Evolutionary conservation across 768 basidiomycete genomes (phyloP).

Genomic region (Hemileccinum rubropunctum): DNA sequence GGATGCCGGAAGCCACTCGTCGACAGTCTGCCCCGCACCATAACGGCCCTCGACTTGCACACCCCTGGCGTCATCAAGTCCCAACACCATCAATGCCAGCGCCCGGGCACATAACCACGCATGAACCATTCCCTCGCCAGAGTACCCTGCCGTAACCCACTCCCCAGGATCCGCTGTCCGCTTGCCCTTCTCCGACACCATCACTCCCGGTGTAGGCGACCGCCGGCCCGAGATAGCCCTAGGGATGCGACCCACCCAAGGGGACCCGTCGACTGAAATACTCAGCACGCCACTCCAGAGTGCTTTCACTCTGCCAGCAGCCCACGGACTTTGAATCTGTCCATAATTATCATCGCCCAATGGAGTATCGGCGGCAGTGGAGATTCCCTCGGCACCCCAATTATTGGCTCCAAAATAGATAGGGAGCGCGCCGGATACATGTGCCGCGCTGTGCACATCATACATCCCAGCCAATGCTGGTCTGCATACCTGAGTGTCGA

Average conservation of each 20-base stretch:
- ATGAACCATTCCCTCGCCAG: constrained; percentile 73
- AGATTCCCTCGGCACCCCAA: constrained; percentile 41
- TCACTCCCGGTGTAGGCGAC: constrained; percentile 9
- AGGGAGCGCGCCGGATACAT: constrained; percentile 50
- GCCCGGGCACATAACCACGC: constrained; percentile 64
- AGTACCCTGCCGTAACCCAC: constrained; percentile 70
- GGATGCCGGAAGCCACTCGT: constrained; percentile 26
- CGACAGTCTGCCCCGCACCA: constrained; percentile 19
- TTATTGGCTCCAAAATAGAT: constrained; percentile 48
- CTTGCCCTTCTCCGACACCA: constrained; percentile 2
- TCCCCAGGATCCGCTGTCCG: constrained; percentile 45
- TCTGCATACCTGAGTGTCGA: constrained; percentile 17
- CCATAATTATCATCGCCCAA: constrained; percentile 14
- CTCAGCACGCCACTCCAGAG: constrained; percentile 67
- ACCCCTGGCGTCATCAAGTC: constrained; percentile 25
- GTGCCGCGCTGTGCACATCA: constrained; percentile 36
- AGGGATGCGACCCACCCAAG: constrained; percentile 72
- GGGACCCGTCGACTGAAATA: constrained; percentile 55
- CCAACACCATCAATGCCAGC: constrained; percentile 58
- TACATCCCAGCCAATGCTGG: constrained; percentile 30
- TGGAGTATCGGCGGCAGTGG: constrained; percentile 11
- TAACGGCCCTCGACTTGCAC: constrained; percentile 18
- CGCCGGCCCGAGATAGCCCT: constrained; percentile 42
- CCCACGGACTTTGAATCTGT: constrained; percentile 28
- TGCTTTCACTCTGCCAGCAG: constrained; percentile 47